A percentile compares a stretch with the other conserved stretches of the same genome.
These are phyloP conservation scores for Coemansia sp. DNA, from an alignment of 371 early-diverging fungal genomes.

Conservation along the genomic window DNA sequence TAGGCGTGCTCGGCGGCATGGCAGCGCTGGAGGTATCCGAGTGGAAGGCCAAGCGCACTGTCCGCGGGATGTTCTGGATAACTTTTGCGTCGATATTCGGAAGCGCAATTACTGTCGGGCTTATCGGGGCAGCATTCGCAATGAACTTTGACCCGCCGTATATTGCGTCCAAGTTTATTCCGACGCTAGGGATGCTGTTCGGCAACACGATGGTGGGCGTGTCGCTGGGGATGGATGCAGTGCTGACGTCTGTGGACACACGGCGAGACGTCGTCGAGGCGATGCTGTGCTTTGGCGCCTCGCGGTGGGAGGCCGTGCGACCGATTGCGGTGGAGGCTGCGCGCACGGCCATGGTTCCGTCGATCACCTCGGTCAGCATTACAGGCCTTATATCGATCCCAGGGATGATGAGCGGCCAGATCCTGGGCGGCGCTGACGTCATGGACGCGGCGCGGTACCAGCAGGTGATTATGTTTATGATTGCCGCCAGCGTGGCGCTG, in stretches of 20 bases:
- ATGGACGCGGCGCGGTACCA: slow-evolving; percentile 80
- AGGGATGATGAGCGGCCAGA: slow-evolving; percentile 92
- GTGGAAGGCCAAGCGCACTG: slow-evolving; percentile 43
- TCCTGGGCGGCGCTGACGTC: slow-evolving; percentile 79
- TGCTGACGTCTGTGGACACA: slow-evolving; percentile 58
- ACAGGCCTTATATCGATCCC: slow-evolving; percentile 89
- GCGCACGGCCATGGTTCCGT: slow-evolving; percentile 77
- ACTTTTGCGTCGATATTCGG: slow-evolving; percentile 40
- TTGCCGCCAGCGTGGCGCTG: slow-evolving; percentile 68
- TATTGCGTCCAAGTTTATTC: slow-evolving; percentile 78
- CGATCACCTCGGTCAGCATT: slow-evolving; percentile 77
- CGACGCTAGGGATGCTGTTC: slow-evolving; percentile 80
- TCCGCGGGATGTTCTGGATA: slow-evolving; percentile 50
- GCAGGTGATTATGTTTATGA: slow-evolving; percentile 81
- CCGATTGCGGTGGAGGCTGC: slow-evolving; percentile 74
- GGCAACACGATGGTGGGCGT: slow-evolving; percentile 85
- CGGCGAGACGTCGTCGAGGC: slow-evolving; percentile 72
- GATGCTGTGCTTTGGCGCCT: slow-evolving; percentile 81
- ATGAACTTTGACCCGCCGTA: slow-evolving; percentile 73
- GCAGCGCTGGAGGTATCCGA: slow-evolving; percentile 51
- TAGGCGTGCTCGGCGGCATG: slow-evolving; percentile 48
- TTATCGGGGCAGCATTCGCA: slow-evolving; percentile 53
- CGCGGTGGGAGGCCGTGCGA: slow-evolving; percentile 81
- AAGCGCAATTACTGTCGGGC: slow-evolving; percentile 42
- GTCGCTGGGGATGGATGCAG: slow-evolving; percentile 69